Evolutionary conservation across 1,139 yeast species (phyloP).

Genomic region (Nakaseomyces kungkrabaensis): DNA sequence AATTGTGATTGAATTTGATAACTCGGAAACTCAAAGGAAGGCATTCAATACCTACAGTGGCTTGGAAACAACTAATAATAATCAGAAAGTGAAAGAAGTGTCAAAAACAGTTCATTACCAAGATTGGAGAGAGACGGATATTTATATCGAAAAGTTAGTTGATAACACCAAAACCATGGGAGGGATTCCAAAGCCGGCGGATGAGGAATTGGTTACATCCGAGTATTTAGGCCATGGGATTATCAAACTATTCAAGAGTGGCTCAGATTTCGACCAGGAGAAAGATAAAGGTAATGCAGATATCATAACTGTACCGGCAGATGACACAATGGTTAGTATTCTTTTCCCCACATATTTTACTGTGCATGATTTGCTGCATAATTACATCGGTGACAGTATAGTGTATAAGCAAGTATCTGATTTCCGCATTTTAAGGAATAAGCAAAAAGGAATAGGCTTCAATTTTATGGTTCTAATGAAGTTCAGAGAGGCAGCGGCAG

Average conservation of each 20-base stretch:
- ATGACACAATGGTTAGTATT: slow-evolving; percentile 63
- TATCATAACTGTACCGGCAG: slow-evolving; percentile 34
- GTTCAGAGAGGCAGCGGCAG: slow-evolving; percentile 46
- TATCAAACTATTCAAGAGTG: slow-evolving; percentile 53
- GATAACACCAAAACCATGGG: background rate
- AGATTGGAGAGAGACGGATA: slow-evolving; percentile 16
- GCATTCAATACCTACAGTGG: slow-evolving; percentile 8
- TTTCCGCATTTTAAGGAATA: slow-evolving; percentile 53
- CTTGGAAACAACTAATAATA: background rate
- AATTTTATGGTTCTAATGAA: slow-evolving; percentile 58
- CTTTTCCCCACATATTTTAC: slow-evolving; percentile 84
- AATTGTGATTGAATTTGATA: slow-evolving; percentile 3
- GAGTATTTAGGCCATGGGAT: slow-evolving; percentile 61
- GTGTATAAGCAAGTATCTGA: slow-evolving; percentile 54
- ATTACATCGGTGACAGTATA: slow-evolving; percentile 49
- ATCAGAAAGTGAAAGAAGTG: background rate
- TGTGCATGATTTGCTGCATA: slow-evolving; percentile 74
- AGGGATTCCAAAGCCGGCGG: slow-evolving; percentile 2
- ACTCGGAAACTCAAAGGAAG: slow-evolving; percentile 6
- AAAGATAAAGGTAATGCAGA: slow-evolving; percentile 14
- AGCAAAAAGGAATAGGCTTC: slow-evolving; percentile 60
- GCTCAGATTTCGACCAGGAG: slow-evolving; percentile 11
- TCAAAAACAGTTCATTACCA: background rate
- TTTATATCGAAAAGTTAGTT: slow-evolving; percentile 5
- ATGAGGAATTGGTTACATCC: slow-evolving; percentile 18